Evolutionary conservation across 495 filamentous ascomycete species (phyloP).

Genomic region (Podospora sp.): DNA sequence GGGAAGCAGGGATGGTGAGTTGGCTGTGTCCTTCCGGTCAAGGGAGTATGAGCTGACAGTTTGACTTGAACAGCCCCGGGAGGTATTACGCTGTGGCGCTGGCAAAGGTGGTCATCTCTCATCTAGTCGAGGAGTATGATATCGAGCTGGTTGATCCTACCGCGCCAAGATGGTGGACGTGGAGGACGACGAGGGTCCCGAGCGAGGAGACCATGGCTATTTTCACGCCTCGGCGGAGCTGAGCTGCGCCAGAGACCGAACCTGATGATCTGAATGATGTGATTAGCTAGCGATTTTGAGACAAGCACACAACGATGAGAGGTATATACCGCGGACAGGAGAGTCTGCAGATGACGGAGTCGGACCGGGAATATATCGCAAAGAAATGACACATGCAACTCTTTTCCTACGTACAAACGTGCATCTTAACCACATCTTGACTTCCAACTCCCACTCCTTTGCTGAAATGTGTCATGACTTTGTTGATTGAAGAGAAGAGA

Average conservation of each 20-base stretch:
- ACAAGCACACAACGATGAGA: no score
- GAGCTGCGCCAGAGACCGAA: not conserved
- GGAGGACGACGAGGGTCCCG: slow-evolving; percentile 29
- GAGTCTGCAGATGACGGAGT: no score
- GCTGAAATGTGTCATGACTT: no score
- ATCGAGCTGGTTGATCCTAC: slow-evolving; percentile 22
- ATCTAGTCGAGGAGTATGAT: slow-evolving; percentile 32
- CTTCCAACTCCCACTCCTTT: no score
- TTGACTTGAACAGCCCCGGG: slow-evolving; percentile 24
- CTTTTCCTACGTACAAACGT: no score
- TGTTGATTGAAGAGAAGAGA: no score
- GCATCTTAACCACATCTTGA: no score
- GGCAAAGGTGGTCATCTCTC: slow-evolving; percentile 33
- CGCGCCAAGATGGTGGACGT: slow-evolving; percentile 24
- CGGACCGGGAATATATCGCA: no score
- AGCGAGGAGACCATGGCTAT: slow-evolving; percentile 24
- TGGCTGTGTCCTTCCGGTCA: not conserved
- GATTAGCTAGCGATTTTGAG: no score
- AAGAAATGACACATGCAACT: no score
- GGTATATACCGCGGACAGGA: no score
- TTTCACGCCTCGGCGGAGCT: slow-evolving; percentile 13
- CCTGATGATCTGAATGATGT: not conserved
- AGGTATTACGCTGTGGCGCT: slow-evolving; percentile 32
- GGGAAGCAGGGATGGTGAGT: slow-evolving; percentile 29
- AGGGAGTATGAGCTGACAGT: not conserved